phyloP scores from a whole-genome alignment of 177 flowering plant species.

The Tripterygium wilfordii region DNA sequence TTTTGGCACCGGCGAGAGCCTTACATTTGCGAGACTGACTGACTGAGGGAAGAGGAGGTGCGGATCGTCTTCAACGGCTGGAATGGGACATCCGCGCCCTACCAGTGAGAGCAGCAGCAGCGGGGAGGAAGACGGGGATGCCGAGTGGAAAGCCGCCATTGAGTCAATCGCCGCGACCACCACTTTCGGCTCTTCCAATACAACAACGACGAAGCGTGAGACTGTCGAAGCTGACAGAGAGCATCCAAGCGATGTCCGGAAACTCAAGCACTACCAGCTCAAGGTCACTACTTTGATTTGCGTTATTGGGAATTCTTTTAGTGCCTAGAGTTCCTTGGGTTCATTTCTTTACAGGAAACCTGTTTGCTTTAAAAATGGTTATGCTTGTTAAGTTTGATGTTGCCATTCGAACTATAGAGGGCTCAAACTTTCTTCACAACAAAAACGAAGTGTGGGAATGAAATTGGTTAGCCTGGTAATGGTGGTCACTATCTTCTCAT shows the following conservation, averaged over 20 bases:
- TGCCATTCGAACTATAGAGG: too few relatives aligned
- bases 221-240: constrained; percentile 9
- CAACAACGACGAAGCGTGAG: constrained; percentile 1
- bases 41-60: too few relatives aligned
- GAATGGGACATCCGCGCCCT: constrained; percentile 14
- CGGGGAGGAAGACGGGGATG: constrained; percentile 60
- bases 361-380: background rate
- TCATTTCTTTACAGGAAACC: background rate
- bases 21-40: too few relatives aligned
- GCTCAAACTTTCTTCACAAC: too few relatives aligned
- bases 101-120: constrained; percentile 37
- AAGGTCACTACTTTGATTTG: constrained; percentile 28
- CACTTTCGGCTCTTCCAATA: background rate
- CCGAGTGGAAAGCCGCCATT: constrained; percentile 55
- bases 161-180: constrained; percentile 34
- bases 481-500: too few relatives aligned
- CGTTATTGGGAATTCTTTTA: too few relatives aligned
- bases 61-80: too few relatives aligned
- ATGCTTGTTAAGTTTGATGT: too few relatives aligned
- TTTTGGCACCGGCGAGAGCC: too few relatives aligned
- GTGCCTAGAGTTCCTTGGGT: background rate
- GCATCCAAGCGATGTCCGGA: constrained; percentile 15
- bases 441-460: too few relatives aligned
- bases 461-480: too few relatives aligned
- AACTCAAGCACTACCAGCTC: constrained; percentile 45